Base-by-base conservation (phyloP, 495 filamentous ascomycete species). In the Aspergillus sclerotioniger region DNA sequence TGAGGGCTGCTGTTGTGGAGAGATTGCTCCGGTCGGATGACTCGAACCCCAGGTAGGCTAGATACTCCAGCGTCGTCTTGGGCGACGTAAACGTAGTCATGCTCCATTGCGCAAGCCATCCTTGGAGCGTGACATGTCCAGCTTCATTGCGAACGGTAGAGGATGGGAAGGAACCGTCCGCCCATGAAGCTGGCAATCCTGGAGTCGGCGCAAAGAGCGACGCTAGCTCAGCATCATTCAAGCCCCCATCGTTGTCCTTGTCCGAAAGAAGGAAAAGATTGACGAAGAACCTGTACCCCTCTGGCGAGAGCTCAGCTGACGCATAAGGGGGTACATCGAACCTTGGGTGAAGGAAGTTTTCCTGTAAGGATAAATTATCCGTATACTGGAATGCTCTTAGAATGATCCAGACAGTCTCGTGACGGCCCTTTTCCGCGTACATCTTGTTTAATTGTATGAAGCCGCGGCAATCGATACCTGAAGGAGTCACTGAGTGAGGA, bases 1-100 rank as follows among this genome's bases (percentile, higher is more conserved):
- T 95, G 25, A 98, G 79, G 9, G 94, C 94, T 2, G 87, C 84
- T 0, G 91, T 89, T 8, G 87, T 90, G 1, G 84, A 86, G n/a
- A 65, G 69, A 53, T 78, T 77, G 52, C 83, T 87, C 45, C 84
- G 81, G 31, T 85, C 83, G 25, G 85, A 86, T 13, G 86, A 83
- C 44, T 85, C 82, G 66, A 96, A 98, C 9, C 94, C 94, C 2
- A 98, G 84, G 64, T 96, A 98, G 7, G 94, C 95, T 9, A 98
- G 82, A 66, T 98, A 98, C 59, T 93, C 90, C 2, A 98, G 76
- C 0, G 94, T 98, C 0, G 91, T 98, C 67, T 91, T 93, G 15
- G 95, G 93, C 31, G 94, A 91, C 50, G 92, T 83, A 64, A 98
- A 98, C 2, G 94, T 98, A 0, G 95, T 98, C 94, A 98, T 98